Evolutionary conservation across 768 basidiomycete species (phyloP).

Genomic region (Fomitopsis serialis): DNA sequence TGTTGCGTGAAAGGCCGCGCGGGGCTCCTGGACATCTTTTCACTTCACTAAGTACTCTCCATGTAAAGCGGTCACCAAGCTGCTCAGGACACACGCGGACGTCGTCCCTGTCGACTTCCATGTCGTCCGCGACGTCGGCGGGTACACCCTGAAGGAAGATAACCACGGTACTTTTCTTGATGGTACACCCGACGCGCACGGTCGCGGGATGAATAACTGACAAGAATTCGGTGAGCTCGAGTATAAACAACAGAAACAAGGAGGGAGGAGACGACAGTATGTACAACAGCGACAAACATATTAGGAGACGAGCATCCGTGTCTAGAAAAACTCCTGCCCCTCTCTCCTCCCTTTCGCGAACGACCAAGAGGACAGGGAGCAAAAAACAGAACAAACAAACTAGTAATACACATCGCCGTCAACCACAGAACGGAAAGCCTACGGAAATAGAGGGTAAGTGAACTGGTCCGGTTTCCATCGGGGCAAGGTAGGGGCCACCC

Average conservation of each 20-base stretch:
- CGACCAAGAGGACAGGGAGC: conserved; percentile 3
- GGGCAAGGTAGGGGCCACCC: neutral
- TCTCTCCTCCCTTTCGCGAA: conserved; percentile 3
- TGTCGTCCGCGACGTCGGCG: too few relatives aligned
- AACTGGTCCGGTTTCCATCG: neutral
- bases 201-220: too few relatives aligned
- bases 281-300: neutral
- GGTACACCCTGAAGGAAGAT: too few relatives aligned
- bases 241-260: neutral
- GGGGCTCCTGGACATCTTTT: too few relatives aligned
- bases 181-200: too few relatives aligned
- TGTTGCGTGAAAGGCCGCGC: too few relatives aligned
- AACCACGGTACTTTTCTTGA: too few relatives aligned
- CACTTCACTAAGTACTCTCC: too few relatives aligned
- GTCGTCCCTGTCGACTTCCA: too few relatives aligned
- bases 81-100: too few relatives aligned
- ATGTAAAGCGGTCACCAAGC: too few relatives aligned
- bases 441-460: neutral
- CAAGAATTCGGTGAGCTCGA: too few relatives aligned
- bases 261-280: neutral
- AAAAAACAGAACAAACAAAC: neutral
- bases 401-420: neutral
- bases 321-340: neutral
- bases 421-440: neutral
- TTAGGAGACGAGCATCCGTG: neutral